Evolutionary conservation across 306 rosid species (phyloP).

Genomic region (Aeschynomene evenia): DNA sequence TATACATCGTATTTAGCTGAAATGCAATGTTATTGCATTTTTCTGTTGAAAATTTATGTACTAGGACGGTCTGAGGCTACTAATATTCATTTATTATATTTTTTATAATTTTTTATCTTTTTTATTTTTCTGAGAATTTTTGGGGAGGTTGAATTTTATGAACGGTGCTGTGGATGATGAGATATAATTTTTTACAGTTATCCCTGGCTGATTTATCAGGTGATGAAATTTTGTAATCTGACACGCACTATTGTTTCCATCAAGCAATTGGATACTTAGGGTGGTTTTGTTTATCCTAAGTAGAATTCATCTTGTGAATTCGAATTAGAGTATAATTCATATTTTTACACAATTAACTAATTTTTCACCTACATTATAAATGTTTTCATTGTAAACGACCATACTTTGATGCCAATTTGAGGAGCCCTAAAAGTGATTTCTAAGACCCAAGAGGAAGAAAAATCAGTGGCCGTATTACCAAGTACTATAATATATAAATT

Average conservation of each 20-base stretch:
- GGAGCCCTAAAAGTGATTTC: not conserved
- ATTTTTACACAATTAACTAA: too few species aligned
- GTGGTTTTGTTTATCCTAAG: not conserved
- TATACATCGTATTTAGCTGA: conserved; percentile 26
- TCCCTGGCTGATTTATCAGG: conserved; percentile 76
- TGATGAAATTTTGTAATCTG: conserved; percentile 75
- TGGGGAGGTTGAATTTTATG: too few species aligned
- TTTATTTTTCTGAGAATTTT: not conserved
- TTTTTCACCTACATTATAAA: too few species aligned
- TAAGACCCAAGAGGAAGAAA: too few species aligned
- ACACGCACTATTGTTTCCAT: conserved; percentile 31
- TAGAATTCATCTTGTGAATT: too few species aligned
- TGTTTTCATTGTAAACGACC: not conserved
- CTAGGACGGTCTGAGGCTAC: conserved; percentile 99
- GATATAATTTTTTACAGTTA: conserved; percentile 59
- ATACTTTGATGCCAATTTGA: not conserved
- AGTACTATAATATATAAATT: too few species aligned
- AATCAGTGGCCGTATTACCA: too few species aligned
- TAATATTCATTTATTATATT: not conserved
- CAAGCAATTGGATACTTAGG: not conserved
- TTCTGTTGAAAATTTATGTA: conserved; percentile 50
- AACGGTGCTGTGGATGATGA: conserved; percentile 63
- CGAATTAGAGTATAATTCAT: too few species aligned
- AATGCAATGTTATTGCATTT: conserved; percentile 43
- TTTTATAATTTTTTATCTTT: too few species aligned